phyloP scores from a whole-genome alignment of 768 basidiomycete species.

The Sarcodon sp. region DNA sequence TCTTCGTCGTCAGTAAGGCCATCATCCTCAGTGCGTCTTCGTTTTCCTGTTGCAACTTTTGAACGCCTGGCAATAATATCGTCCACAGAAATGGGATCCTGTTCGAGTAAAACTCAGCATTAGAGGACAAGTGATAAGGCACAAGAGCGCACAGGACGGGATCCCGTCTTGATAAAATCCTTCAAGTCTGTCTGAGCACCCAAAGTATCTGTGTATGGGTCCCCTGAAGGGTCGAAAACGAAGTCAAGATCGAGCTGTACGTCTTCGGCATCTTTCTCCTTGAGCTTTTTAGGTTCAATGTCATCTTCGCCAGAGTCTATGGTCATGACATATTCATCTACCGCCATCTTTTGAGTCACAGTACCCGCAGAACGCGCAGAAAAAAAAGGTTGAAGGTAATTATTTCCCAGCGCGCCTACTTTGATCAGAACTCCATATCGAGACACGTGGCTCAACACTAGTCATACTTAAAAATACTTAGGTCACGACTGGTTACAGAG shows the following conservation, averaged over 20 bases:
- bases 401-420: too few species aligned
- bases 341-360: too few species aligned
- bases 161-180: slow-evolving; percentile 50
- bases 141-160: slow-evolving; percentile 40
- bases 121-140: not conserved
- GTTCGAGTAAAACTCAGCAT: slow-evolving; percentile 2
- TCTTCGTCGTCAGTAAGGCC: slow-evolving; percentile 26
- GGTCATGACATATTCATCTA: slow-evolving; percentile 68
- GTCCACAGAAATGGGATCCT: slow-evolving; percentile 80
- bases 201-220: slow-evolving; percentile 49
- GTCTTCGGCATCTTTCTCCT: slow-evolving; percentile 31
- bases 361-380: too few species aligned
- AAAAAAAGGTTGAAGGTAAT: too few species aligned
- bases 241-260: slow-evolving; percentile 70
- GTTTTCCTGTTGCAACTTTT: slow-evolving; percentile 32
- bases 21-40: slow-evolving; percentile 36
- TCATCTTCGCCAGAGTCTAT: slow-evolving; percentile 73
- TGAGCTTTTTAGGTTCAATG: slow-evolving; percentile 8
- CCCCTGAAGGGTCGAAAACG: slow-evolving; percentile 66
- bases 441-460: too few species aligned
- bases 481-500: too few species aligned
- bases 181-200: slow-evolving; percentile 25
- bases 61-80: slow-evolving; percentile 77
- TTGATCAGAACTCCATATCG: too few species aligned
- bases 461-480: too few species aligned